Conservation (phyloP, 768 basidiomycete species). For the Termitomyces bulborhizus region DNA sequence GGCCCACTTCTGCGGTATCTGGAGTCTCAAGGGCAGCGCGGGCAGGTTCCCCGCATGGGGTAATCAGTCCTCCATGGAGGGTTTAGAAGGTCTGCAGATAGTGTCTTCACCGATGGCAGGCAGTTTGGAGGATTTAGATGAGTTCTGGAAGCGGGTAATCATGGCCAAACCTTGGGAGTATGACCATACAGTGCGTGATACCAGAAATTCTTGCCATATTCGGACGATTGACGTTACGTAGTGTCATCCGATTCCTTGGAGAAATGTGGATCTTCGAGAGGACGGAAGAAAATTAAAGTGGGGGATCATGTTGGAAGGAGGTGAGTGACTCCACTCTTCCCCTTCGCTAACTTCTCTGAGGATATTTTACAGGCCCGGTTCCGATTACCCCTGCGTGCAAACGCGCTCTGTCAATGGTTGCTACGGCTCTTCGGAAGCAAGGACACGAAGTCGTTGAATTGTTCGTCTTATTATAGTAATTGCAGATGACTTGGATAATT, state of each 20-base stretch:
- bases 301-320: constrained; percentile 59
- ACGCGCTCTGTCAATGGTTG: constrained; percentile 47
- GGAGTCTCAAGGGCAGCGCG: constrained; percentile 54
- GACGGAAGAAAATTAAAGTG: constrained; percentile 52
- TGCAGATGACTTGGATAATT: not conserved
- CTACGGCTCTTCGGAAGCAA: constrained; percentile 44
- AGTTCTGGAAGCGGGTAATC: constrained; percentile 60
- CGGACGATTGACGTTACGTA: constrained; percentile 15
- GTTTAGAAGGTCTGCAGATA: constrained; percentile 51
- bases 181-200: constrained; percentile 44
- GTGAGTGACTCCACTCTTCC: constrained; percentile 23
- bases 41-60: constrained; percentile 54
- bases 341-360: not conserved
- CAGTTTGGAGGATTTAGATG: constrained; percentile 54
- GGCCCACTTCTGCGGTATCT: constrained; percentile 68
- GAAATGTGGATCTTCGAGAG: constrained; percentile 37
- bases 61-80: constrained; percentile 37
- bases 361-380: constrained; percentile 38
- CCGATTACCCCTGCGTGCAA: constrained; percentile 58
- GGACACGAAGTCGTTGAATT: constrained; percentile 63
- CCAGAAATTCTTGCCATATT: not conserved
- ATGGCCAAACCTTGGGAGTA: constrained; percentile 61
- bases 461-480: constrained; percentile 27
- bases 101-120: constrained; percentile 56
- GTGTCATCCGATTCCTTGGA: constrained; percentile 49